A percentile compares a stretch with the other conserved stretches of the same genome.
Evolutionary conservation across 2,329 filamentous ascomycete genomes (phyloP).

Genomic region (Zasmidium angulare): DNA sequence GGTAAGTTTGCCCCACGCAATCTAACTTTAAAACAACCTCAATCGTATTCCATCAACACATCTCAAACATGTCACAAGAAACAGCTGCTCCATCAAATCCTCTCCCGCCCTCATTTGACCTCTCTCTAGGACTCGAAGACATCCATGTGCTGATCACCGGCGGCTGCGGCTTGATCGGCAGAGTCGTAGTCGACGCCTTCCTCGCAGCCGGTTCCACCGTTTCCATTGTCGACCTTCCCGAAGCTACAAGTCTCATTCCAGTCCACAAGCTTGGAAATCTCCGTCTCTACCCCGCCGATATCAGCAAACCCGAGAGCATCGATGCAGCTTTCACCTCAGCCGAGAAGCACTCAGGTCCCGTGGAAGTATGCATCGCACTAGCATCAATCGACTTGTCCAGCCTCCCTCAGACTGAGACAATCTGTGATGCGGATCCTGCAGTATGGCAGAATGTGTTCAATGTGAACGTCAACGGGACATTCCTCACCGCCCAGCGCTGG

Average conservation of each 20-base stretch:
- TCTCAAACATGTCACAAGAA: not conserved
- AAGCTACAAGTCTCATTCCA: slow-evolving; percentile 4
- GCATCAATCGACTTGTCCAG: slow-evolving; percentile 47
- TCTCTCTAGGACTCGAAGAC: slow-evolving; percentile 38
- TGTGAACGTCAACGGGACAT: slow-evolving; percentile 47
- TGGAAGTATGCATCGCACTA: slow-evolving; percentile 45
- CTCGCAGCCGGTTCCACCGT: slow-evolving; percentile 45
- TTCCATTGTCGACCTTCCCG: slow-evolving; percentile 29
- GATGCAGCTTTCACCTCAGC: slow-evolving; percentile 38
- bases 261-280: slow-evolving; percentile 5
- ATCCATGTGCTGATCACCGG: slow-evolving; percentile 45
- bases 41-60: too few relatives aligned
- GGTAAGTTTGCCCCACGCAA: too few relatives aligned
- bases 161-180: slow-evolving; percentile 43
- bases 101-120: slow-evolving; percentile 18
- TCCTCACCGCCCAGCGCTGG: slow-evolving; percentile 46
- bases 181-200: slow-evolving; percentile 41
- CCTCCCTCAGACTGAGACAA: slow-evolving; percentile 38
- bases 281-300: slow-evolving; percentile 28
- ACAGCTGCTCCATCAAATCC: not conserved
- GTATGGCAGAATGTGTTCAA: slow-evolving; percentile 44
- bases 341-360: slow-evolving; percentile 35
- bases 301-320: slow-evolving; percentile 35
- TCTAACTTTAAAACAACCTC: too few relatives aligned
- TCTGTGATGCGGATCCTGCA: slow-evolving; percentile 42